A percentile compares a stretch with the other conserved stretches of the same genome.
phyloP scores from a whole-genome alignment of 768 basidiomycete species.

The Kwoniella europaea region DNA sequence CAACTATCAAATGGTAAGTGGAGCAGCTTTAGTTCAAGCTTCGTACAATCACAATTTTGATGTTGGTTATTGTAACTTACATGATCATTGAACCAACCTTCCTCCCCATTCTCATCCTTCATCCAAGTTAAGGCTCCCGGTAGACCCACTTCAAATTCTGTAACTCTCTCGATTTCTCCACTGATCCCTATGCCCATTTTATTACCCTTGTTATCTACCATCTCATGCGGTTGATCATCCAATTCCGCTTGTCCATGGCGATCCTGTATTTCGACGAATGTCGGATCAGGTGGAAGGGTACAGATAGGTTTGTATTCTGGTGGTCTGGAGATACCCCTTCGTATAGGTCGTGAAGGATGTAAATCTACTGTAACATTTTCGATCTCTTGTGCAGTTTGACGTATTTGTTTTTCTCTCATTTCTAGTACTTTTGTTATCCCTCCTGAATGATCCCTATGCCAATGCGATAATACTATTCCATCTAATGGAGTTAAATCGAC shows the following conservation, averaged over 20 bases:
- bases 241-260: slow-evolving; percentile 67
- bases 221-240: slow-evolving; percentile 68
- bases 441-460: slow-evolving; percentile 78
- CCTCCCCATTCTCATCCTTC: slow-evolving; percentile 44
- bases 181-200: slow-evolving; percentile 69
- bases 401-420: slow-evolving; percentile 8
- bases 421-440: slow-evolving; percentile 62
- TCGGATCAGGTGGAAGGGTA: slow-evolving; percentile 72
- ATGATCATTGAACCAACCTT: slow-evolving; percentile 65
- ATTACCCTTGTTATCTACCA: slow-evolving; percentile 62
- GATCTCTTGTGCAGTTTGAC: neutral
- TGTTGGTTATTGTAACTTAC: slow-evolving; percentile 56
- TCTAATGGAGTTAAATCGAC: slow-evolving; percentile 65
- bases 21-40: neutral
- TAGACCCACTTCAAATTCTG: slow-evolving; percentile 71
- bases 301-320: slow-evolving; percentile 66
- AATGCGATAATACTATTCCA: slow-evolving; percentile 71
- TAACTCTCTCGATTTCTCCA: slow-evolving; percentile 76
- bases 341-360: slow-evolving; percentile 75
- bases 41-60: neutral
- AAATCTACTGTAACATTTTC: slow-evolving; percentile 66
- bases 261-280: slow-evolving; percentile 68
- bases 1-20: slow-evolving; percentile 60
- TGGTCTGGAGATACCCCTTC: slow-evolving; percentile 74
- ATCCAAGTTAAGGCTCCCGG: slow-evolving; percentile 71